Evolutionary conservation across 371 early-diverging fungal species (phyloP).

Genomic region (Syncephalastrum monosporum): DNA sequence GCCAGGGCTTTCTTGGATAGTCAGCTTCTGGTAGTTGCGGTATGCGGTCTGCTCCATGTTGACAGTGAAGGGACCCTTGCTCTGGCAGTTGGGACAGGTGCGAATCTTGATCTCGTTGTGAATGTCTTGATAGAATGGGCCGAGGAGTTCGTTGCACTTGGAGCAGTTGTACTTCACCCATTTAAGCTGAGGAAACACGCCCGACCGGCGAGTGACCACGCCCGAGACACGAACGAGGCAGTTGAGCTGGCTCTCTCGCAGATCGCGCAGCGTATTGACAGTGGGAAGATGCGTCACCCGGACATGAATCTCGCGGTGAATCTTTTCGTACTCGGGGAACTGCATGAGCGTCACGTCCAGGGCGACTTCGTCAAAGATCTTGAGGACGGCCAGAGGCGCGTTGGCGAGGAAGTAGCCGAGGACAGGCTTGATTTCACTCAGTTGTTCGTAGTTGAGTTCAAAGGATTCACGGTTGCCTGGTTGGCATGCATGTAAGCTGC

Average conservation of each 20-base stretch:
- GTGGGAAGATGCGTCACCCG: slow-evolving; percentile 93
- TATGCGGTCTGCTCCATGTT: slow-evolving; percentile 96
- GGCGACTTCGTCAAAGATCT: slow-evolving; percentile 93
- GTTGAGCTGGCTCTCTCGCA: slow-evolving; percentile 94
- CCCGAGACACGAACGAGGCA: slow-evolving; percentile 93
- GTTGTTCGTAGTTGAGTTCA: slow-evolving; percentile 85
- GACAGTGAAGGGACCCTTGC: slow-evolving; percentile 90
- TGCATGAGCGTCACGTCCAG: slow-evolving; percentile 84
- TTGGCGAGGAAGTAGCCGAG: slow-evolving; percentile 89
- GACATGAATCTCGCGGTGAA: slow-evolving; percentile 94
- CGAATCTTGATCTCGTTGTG: slow-evolving; percentile 83
- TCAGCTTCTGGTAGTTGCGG: slow-evolving; percentile 97
- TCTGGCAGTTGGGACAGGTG: slow-evolving; percentile 94
- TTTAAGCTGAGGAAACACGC: slow-evolving; percentile 96
- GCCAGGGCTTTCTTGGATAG: slow-evolving; percentile 98
- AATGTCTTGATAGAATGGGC: slow-evolving; percentile 96
- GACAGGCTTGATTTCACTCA: slow-evolving; percentile 72
- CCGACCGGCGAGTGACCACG: slow-evolving; percentile 95
- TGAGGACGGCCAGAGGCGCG: slow-evolving; percentile 83
- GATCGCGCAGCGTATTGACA: slow-evolving; percentile 83
- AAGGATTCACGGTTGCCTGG: slow-evolving; percentile 84
- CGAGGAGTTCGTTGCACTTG: slow-evolving; percentile 93
- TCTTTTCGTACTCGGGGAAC: slow-evolving; percentile 92
- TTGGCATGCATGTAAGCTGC: neutral
- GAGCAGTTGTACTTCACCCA: slow-evolving; percentile 97